Percentiles rank a stretch among this genome's conserved stretches.
phyloP scores from a whole-genome alignment of 768 basidiomycete genomes.

The Cyclocybe aegerita region DNA sequence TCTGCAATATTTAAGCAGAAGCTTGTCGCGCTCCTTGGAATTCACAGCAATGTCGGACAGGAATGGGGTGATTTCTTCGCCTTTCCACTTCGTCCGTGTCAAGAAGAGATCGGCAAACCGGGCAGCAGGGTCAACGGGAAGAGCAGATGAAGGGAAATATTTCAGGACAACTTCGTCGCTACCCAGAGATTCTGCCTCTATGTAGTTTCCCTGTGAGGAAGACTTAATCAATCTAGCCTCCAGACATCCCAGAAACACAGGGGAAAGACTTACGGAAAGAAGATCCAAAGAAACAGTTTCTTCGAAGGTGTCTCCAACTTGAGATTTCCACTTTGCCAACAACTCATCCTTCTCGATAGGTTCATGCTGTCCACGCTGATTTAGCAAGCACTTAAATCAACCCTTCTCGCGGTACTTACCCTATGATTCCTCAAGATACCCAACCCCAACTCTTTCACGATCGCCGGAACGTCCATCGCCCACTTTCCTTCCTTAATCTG shows the following conservation, averaged over 20 bases:
- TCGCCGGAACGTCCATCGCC: constrained; percentile 59
- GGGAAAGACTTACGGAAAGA: constrained; percentile 56
- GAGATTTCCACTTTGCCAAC: constrained; percentile 63
- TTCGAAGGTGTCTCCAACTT: constrained; percentile 80
- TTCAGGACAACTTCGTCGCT: constrained; percentile 40
- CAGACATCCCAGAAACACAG: neutral
- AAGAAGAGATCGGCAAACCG: constrained; percentile 91
- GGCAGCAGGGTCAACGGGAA: constrained; percentile 75
- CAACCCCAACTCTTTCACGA: constrained; percentile 77
- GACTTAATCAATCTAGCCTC: neutral
- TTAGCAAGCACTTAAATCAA: neutral
- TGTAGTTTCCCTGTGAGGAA: constrained; percentile 68
- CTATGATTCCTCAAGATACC: constrained; percentile 65
- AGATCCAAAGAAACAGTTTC: constrained; percentile 57
- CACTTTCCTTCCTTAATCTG: constrained; percentile 53
- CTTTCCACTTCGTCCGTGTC: constrained; percentile 72
- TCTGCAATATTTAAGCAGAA: constrained; percentile 84
- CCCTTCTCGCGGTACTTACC: constrained; percentile 29
- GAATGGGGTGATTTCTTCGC: constrained; percentile 80
- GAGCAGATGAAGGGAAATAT: constrained; percentile 74
- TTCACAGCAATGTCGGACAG: constrained; percentile 81
- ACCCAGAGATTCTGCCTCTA: constrained; percentile 41
- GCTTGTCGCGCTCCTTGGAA: constrained; percentile 82
- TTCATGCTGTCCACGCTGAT: constrained; percentile 44
- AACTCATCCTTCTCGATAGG: constrained; percentile 58